Evolutionary conservation across 2,329 filamentous ascomycete species (phyloP), one percentile per base, ranked within the genome.

Genomic region (Alternaria triticina): DNA sequence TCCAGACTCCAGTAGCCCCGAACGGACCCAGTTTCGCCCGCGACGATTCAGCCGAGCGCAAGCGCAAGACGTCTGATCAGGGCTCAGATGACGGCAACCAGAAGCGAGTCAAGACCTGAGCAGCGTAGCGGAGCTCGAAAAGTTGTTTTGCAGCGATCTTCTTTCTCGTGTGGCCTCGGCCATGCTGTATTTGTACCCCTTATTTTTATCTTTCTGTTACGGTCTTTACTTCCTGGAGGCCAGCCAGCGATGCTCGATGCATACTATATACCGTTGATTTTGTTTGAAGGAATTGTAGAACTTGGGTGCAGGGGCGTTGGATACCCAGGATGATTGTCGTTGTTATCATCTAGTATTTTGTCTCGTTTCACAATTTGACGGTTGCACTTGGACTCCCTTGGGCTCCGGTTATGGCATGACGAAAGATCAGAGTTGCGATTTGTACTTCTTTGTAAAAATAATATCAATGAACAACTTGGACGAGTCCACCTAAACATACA

Each of bases 1-100:
- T 97, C 80, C 91, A 93, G 33, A 98, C 96, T 1, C 96, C 96
- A 2, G 77, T 85, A 13, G 81, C 77, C n/a, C 70, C 77, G 40
- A 81, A 77, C 47, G 82, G 82, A 25, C 78, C 79, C 22, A 80
- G 81, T 58, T 84, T 83, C 72, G 75, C 79, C 57, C 79, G 80
- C 49, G 82, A 83, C 51, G 81, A 82, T 46, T 70, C 74, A 33
- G 72, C 72, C 9, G 75, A 80, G 50, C 79, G 81, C 25, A 79
- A 80, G 72, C 79, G 78, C 68, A 82, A 79, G 72, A 81, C 75
- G 62, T 76, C 77, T 44, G 79, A 81, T 22, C 80, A 79, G 52
- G 77, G 75, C 22, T 77, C 77, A 9, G 78, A 81, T 52, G 72
- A 73, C 27, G 74, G 76, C 30, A 73, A 68, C 44, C 73, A 76